phyloP scores from a whole-genome alignment of 2,329 filamentous ascomycete species.

The Falciphora oryzae region DNA sequence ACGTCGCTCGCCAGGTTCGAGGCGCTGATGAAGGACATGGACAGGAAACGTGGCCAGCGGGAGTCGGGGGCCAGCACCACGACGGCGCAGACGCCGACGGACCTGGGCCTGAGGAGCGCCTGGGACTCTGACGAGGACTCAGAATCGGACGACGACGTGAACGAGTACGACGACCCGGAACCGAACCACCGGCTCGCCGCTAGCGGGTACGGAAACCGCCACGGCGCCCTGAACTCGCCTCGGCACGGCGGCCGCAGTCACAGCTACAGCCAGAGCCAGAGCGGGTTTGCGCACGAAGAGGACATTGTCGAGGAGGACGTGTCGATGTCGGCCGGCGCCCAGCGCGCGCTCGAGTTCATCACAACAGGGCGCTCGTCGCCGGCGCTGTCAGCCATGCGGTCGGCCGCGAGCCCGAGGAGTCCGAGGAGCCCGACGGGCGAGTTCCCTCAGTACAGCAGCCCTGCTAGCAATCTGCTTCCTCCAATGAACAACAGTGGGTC shows the following conservation, averaged over 20 bases:
- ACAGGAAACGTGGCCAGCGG: slow-evolving; percentile 41
- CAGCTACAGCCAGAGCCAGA: slow-evolving; percentile 11
- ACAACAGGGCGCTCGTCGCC: slow-evolving; percentile 34
- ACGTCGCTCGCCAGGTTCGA: slow-evolving; percentile 61
- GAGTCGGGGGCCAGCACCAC: slow-evolving; percentile 26
- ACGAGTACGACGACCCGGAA: slow-evolving; percentile 31
- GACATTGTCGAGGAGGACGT: slow-evolving; percentile 15
- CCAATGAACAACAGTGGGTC: slow-evolving; percentile 22
- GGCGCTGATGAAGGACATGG: slow-evolving; percentile 57
- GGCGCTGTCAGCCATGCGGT: neutral
- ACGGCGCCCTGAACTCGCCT: neutral
- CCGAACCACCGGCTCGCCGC: slow-evolving; percentile 17
- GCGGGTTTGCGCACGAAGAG: slow-evolving; percentile 15
- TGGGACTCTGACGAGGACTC: slow-evolving; percentile 46
- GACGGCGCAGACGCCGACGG: slow-evolving; percentile 20
- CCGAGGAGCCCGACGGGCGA: slow-evolving; percentile 1
- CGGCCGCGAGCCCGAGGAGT: slow-evolving; percentile 3
- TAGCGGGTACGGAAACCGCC: neutral
- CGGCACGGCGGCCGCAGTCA: neutral
- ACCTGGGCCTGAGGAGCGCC: slow-evolving; percentile 37
- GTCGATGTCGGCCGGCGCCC: slow-evolving; percentile 39
- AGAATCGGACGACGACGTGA: slow-evolving; percentile 33
- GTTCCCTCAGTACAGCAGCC: neutral
- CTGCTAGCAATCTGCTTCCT: slow-evolving; percentile 4
- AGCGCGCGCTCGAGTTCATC: slow-evolving; percentile 46